Evolutionary conservation across 306 rosid genomes (phyloP).

Genomic region (Rosa chinensis): DNA sequence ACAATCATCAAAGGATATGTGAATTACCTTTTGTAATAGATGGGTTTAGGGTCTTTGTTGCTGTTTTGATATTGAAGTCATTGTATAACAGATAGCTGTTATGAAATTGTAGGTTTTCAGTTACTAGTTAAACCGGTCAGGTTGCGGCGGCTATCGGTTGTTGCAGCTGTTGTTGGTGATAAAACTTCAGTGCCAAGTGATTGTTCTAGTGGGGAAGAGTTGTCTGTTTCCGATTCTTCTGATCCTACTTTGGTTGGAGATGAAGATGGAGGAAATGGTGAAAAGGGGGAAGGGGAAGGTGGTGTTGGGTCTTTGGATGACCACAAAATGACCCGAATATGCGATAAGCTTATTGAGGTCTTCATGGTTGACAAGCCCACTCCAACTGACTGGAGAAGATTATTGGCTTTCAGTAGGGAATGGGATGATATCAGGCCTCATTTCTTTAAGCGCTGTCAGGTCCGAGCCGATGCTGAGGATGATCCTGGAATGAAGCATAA

Average conservation of each 20-base stretch:
- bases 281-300: constrained; percentile 28
- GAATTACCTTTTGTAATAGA: background rate
- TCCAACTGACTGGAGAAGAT: constrained; percentile 80
- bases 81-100: constrained; percentile 8
- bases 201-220: constrained; percentile 29
- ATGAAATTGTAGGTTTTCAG: constrained; percentile 35
- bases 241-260: too few species aligned
- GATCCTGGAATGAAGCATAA: constrained; percentile 72
- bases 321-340: constrained; percentile 50
- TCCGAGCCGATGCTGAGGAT: constrained; percentile 50
- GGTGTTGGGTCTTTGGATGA: constrained; percentile 43
- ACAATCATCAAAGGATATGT: background rate
- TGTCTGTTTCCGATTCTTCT: constrained; percentile 17
- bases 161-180: constrained; percentile 33
- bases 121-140: constrained; percentile 33
- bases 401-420: constrained; percentile 80
- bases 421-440: constrained; percentile 77
- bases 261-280: constrained; percentile 18
- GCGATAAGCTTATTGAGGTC: constrained; percentile 84
- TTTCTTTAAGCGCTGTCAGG: constrained; percentile 57
- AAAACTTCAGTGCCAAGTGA: constrained; percentile 26
- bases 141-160: constrained; percentile 23
- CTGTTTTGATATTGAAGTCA: background rate
- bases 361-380: constrained; percentile 89
- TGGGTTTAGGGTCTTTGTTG: background rate